Evolutionary conservation across 2,329 filamentous ascomycete genomes (phyloP).

Genomic region (Diaporthe capsici): DNA sequence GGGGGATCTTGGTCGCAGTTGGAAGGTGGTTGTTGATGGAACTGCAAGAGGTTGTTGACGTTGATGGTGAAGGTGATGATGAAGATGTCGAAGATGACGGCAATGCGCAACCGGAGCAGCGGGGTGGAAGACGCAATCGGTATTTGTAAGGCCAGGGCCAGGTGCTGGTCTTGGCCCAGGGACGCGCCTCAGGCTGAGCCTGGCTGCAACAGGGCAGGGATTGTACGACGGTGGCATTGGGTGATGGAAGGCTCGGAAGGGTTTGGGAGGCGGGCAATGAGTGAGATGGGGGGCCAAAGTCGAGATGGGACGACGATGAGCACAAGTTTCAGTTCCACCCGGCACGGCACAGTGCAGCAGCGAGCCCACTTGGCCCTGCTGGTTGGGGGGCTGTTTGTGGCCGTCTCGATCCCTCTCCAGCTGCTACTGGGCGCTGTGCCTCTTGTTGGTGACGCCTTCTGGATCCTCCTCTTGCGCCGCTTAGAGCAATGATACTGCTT

Average conservation of each 20-base stretch:
- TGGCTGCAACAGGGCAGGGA: constrained; percentile 29
- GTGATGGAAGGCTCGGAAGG: constrained; percentile 18
- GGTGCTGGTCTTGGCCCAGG: background rate
- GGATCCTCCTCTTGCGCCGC: background rate
- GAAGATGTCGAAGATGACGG: constrained; percentile 13
- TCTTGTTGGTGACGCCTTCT: constrained; percentile 11
- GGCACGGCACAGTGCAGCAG: constrained; percentile 11
- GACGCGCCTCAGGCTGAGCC: constrained; percentile 20
- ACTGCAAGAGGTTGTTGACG: constrained; percentile 10
- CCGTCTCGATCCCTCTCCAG: background rate
- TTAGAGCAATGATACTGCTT: background rate
- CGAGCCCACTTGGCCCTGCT: constrained; percentile 2
- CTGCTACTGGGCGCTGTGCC: background rate
- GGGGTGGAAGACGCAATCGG: constrained; percentile 27
- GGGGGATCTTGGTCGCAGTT: constrained; percentile 31
- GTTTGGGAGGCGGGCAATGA: background rate
- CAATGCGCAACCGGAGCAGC: constrained; percentile 13
- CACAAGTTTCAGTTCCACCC: constrained; percentile 15
- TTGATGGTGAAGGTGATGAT: constrained; percentile 14
- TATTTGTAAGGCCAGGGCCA: constrained; percentile 27
- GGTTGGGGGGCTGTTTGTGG: constrained; percentile 8
- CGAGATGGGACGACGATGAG: constrained; percentile 15
- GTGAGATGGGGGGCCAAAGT: constrained; percentile 10
- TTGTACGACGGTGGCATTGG: constrained; percentile 15
- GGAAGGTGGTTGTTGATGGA: constrained; percentile 31